Evolutionary conservation across 495 filamentous ascomycete genomes (phyloP).

Genomic region (Aspergillus egyptiacus): DNA sequence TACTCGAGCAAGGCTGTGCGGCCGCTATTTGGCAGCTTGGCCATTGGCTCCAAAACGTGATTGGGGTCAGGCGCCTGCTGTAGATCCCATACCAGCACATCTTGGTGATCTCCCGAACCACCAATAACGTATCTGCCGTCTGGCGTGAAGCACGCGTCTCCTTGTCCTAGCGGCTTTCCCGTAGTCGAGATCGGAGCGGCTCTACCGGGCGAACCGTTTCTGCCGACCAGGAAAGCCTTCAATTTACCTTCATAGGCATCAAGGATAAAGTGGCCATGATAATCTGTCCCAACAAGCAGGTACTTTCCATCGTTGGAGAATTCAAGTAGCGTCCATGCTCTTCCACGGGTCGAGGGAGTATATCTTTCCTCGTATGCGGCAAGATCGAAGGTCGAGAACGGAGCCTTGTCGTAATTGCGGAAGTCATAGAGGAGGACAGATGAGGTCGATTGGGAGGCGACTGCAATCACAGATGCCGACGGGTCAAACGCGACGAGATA

Average conservation of each 20-base stretch:
- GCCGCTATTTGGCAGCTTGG: conserved; percentile 58
- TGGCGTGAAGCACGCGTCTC: conserved; percentile 80
- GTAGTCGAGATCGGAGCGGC: conserved; percentile 42
- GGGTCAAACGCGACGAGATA: conserved; percentile 84
- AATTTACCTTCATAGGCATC: conserved; percentile 81
- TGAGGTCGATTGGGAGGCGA: conserved; percentile 72
- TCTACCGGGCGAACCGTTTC: conserved; percentile 38
- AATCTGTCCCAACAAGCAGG: conserved; percentile 73
- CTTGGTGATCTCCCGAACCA: conserved; percentile 60
- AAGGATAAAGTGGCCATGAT: conserved; percentile 75
- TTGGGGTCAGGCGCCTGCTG: conserved; percentile 44
- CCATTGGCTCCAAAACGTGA: conserved; percentile 57
- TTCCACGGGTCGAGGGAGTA: conserved; percentile 43
- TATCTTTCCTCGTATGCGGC: conserved; percentile 52
- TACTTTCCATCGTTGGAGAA: conserved; percentile 94
- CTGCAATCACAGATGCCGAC: conserved; percentile 81
- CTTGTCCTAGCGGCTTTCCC: conserved; percentile 53
- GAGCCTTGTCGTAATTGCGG: conserved; percentile 83
- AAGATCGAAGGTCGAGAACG: conserved; percentile 82
- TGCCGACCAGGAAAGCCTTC: conserved; percentile 55
- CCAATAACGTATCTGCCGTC: conserved; percentile 84
- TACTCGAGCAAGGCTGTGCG: conserved; percentile 72
- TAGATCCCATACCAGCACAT: conserved; percentile 80
- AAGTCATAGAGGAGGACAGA: conserved; percentile 86
- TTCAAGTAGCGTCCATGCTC: conserved; percentile 76